phyloP scores from a whole-genome alignment of 176 grass and related monocot species.

The Triticum timopheevii region DNA sequence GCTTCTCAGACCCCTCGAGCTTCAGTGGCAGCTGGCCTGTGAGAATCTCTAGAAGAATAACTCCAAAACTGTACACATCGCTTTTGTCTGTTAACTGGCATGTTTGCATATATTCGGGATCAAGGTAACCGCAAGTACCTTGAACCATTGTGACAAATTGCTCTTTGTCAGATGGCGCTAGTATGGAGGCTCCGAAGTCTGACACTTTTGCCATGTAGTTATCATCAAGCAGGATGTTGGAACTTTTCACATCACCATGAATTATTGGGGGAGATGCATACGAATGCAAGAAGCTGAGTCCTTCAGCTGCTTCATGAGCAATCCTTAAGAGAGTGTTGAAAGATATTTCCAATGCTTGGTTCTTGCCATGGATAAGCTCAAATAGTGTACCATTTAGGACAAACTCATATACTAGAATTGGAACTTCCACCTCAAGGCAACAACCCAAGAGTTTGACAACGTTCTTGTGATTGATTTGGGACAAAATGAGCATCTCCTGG shows the following conservation, averaged over 20 bases:
- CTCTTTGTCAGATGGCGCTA: conserved; percentile 23
- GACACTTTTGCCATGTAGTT: conserved; percentile 38
- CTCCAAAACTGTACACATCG: conserved; percentile 13
- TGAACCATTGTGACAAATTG: conserved; percentile 38
- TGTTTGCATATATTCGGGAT: conserved; percentile 45
- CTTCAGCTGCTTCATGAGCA: conserved; percentile 30
- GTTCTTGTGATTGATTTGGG: conserved; percentile 39
- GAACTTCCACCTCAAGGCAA: conserved; percentile 41
- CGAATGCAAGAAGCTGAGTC: conserved; percentile 20
- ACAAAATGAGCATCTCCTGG: conserved; percentile 38
- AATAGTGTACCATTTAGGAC: conserved; percentile 8
- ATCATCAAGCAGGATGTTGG: background rate
- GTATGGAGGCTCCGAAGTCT: conserved; percentile 32
- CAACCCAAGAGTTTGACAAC: conserved; percentile 31
- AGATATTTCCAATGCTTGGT: background rate
- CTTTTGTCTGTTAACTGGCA: conserved; percentile 38
- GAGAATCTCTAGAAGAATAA: conserved; percentile 32
- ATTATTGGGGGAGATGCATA: conserved; percentile 30
- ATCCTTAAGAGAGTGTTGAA: conserved; percentile 22
- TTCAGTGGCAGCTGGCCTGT: conserved; percentile 23
- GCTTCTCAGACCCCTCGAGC: background rate
- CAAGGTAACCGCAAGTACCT: conserved; percentile 32
- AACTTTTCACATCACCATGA: conserved; percentile 40
- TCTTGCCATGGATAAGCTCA: conserved; percentile 34
- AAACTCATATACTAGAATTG: conserved; percentile 37